A percentile compares a stretch with the other conserved stretches of the same genome.
These are phyloP conservation scores for Rhizomucor miehei DNA, from an alignment of 371 early-diverging fungal species.

Conservation along the genomic window DNA sequence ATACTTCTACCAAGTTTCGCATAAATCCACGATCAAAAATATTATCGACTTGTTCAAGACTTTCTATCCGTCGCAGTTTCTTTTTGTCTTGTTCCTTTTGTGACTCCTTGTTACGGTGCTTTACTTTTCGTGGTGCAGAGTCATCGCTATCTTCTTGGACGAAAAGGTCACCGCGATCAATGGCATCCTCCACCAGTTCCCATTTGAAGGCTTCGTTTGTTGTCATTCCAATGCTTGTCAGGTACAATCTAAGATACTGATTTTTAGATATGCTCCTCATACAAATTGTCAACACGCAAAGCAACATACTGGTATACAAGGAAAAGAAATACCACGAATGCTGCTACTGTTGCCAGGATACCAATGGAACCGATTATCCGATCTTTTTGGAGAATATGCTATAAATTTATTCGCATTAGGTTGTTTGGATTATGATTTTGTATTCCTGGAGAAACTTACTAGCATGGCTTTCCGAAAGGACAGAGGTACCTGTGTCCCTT, in stretches of 20 bases:
- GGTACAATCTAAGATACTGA: conserved; percentile 36
- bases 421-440: background rate
- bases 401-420: background rate
- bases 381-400: conserved; percentile 62
- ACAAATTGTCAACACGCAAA: background rate
- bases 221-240: conserved; percentile 64
- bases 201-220: conserved; percentile 79
- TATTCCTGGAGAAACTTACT: conserved; percentile 19
- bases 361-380: conserved; percentile 60
- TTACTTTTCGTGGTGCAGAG: background rate
- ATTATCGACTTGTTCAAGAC: conserved; percentile 60
- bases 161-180: conserved; percentile 58
- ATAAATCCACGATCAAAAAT: conserved; percentile 61
- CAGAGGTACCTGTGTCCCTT: conserved; percentile 30
- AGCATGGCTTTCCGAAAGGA: conserved; percentile 39
- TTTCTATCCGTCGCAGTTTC: conserved; percentile 31
- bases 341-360: conserved; percentile 58
- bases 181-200: conserved; percentile 67
- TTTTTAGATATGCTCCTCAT: background rate
- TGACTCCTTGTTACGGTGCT: conserved; percentile 12
- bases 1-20: conserved; percentile 43
- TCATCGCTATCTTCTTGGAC: conserved; percentile 21
- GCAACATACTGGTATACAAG: conserved; percentile 55
- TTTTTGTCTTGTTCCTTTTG: conserved; percentile 11
- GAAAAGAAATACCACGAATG: conserved; percentile 61